Percentiles rank a stretch among this genome's conserved stretches.
phyloP scores from a whole-genome alignment of 2,329 filamentous ascomycete species.

The Trichoderma lentiforme region DNA sequence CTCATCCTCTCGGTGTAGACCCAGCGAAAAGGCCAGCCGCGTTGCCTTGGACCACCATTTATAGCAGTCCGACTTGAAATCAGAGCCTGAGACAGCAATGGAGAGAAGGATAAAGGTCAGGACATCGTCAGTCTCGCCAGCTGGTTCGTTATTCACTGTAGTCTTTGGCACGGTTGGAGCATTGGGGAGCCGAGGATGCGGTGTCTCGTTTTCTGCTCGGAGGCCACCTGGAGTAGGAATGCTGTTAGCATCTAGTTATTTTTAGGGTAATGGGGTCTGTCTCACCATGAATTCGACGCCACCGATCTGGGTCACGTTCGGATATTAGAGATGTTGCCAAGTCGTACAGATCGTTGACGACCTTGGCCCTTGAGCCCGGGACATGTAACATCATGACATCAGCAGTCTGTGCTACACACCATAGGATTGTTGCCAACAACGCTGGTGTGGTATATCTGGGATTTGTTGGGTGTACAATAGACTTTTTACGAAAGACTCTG shows the following conservation, averaged over 20 bases:
- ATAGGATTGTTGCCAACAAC: slow-evolving; percentile 46
- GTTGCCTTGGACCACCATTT: slow-evolving; percentile 47
- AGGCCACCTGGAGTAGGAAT: slow-evolving; percentile 29
- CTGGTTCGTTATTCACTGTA: slow-evolving; percentile 35
- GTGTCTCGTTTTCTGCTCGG: slow-evolving; percentile 32
- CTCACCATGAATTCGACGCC: slow-evolving; percentile 36
- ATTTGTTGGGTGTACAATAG: slow-evolving; percentile 38
- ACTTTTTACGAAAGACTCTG: slow-evolving; percentile 43
- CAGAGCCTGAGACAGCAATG: slow-evolving; percentile 45
- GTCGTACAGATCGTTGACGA: slow-evolving; percentile 38
- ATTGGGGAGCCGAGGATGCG: slow-evolving; percentile 25
- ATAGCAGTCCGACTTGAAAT: slow-evolving; percentile 47
- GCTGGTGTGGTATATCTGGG: slow-evolving; percentile 43
- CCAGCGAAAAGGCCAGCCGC: slow-evolving; percentile 36
- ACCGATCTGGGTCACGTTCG: slow-evolving; percentile 36
- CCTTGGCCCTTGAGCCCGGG: slow-evolving; percentile 39
- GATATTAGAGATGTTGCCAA: slow-evolving; percentile 35
- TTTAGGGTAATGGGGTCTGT: not conserved
- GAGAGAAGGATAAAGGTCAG: slow-evolving; percentile 44
- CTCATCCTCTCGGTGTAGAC: slow-evolving; percentile 40
- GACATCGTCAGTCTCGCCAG: slow-evolving; percentile 40
- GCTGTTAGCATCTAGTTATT: not conserved
- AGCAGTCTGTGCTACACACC: slow-evolving; percentile 46
- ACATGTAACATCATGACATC: slow-evolving; percentile 42
- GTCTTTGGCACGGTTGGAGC: slow-evolving; percentile 27